These are phyloP conservation scores for Xylaria sp. DNA, from an alignment of 2,329 filamentous ascomycete genomes.

Conservation along the genomic window DNA sequence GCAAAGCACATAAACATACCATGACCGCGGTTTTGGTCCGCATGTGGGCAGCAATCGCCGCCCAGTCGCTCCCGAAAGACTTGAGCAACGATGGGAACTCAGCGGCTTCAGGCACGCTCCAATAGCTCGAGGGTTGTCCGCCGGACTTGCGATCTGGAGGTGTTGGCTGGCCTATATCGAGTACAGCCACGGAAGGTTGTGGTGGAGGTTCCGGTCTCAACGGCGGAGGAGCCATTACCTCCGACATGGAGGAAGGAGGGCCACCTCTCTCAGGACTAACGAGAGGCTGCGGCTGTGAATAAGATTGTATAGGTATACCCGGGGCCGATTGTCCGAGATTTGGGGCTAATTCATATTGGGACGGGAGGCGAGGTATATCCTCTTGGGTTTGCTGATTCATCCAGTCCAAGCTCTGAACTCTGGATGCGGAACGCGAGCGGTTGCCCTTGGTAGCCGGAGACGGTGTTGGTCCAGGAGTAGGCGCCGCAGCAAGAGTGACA, in stretches of 20 bases:
- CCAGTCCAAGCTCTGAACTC: constrained; percentile 59
- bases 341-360: constrained; percentile 58
- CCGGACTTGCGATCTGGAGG: constrained; percentile 63
- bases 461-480: constrained; percentile 43
- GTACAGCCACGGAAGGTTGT: constrained; percentile 61
- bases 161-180: constrained; percentile 59
- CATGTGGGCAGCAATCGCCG: constrained; percentile 80
- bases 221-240: constrained; percentile 67
- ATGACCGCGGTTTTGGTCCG: constrained; percentile 87
- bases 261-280: constrained; percentile 45
- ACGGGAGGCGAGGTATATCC: constrained; percentile 55
- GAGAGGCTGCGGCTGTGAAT: constrained; percentile 46
- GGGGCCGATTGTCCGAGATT: constrained; percentile 56
- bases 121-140: constrained; percentile 80
- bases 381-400: constrained; percentile 49
- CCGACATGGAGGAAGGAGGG: constrained; percentile 55
- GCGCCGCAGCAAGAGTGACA: constrained; percentile 61
- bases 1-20: constrained; percentile 61
- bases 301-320: constrained; percentile 51
- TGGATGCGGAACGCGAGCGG: constrained; percentile 66
- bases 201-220: constrained; percentile 65
- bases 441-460: constrained; percentile 55
- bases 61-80: constrained; percentile 84
- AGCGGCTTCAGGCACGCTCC: constrained; percentile 83
- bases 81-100: constrained; percentile 79